A percentile compares a stretch with the other conserved stretches of the same genome.
Evolutionary conservation across 805 yeast species (phyloP).

Genomic region (Priceomyces haplophilus): DNA sequence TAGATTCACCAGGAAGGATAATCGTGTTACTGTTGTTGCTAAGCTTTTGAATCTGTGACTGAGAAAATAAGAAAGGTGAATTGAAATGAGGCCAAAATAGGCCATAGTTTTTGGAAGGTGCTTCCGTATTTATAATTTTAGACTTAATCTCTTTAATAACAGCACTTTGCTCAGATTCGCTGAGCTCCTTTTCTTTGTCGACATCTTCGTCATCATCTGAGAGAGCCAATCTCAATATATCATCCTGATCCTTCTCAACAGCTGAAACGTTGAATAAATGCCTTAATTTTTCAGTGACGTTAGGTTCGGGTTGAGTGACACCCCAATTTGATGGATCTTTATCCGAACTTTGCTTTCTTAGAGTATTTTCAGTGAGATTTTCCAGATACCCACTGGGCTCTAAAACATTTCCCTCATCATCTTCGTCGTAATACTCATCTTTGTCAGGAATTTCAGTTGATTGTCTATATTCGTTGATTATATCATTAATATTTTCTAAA

Average conservation of each 20-base stretch:
- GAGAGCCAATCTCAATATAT: slow-evolving; percentile 39
- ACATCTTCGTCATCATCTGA: slow-evolving; percentile 47
- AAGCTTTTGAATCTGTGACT: slow-evolving; percentile 69
- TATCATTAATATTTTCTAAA: slow-evolving; percentile 14
- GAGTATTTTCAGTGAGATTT: too few species aligned
- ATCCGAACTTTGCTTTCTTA: too few species aligned
- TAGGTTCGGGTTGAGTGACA: slow-evolving; percentile 19
- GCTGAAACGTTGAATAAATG: slow-evolving; percentile 49
- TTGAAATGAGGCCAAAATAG: slow-evolving; percentile 79
- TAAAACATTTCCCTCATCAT: slow-evolving; percentile 38
- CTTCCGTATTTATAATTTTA: slow-evolving; percentile 11
- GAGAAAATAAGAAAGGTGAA: slow-evolving; percentile 85
- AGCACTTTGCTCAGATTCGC: slow-evolving; percentile 18
- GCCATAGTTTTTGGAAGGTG: slow-evolving; percentile 30
- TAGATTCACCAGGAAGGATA: slow-evolving; percentile 37
- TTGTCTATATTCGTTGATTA: slow-evolving; percentile 23
- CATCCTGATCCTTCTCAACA: not conserved
- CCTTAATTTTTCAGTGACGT: slow-evolving; percentile 52
- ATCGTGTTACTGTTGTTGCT: slow-evolving; percentile 30
- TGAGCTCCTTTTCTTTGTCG: slow-evolving; percentile 31
- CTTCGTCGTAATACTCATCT: slow-evolving; percentile 35
- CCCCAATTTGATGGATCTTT: too few species aligned
- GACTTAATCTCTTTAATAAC: slow-evolving; percentile 30
- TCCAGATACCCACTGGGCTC: not conserved
- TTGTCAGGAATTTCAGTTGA: slow-evolving; percentile 22